A percentile compares a stretch with the other conserved stretches of the same genome.
Conservation (phyloP, 371 early-diverging fungal genomes). For the Rhizopus sp. region DNA sequence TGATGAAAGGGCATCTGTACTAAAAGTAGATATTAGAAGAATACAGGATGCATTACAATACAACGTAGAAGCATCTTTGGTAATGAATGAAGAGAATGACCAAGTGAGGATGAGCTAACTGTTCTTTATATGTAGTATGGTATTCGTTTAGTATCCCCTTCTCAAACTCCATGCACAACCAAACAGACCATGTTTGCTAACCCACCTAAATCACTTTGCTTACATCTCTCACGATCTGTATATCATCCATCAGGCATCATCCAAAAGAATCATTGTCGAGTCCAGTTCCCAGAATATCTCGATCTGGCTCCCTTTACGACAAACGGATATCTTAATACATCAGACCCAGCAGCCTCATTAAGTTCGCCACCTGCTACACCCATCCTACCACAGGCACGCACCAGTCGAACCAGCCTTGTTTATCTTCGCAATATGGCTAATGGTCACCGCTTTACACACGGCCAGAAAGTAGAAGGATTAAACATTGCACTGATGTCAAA, state of each 20-base stretch:
- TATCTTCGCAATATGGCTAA: conserved; percentile 53
- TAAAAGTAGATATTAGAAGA: conserved; percentile 32
- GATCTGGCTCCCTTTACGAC: conserved; percentile 69
- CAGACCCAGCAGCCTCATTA: conserved; percentile 41
- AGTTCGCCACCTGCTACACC: conserved; percentile 37
- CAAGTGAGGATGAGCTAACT: not conserved
- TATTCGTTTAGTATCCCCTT: conserved; percentile 34
- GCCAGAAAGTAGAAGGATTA: conserved; percentile 26
- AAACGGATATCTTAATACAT: conserved; percentile 52
- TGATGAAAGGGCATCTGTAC: conserved; percentile 14
- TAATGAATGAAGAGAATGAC: conserved; percentile 8
- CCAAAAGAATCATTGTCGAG: conserved; percentile 68
- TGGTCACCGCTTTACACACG: conserved; percentile 40
- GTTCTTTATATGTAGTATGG: conserved; percentile 33
- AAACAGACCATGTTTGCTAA: conserved; percentile 69
- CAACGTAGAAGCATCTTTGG: conserved; percentile 42
- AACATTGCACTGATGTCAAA: conserved; percentile 34
- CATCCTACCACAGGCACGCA: conserved; percentile 29
- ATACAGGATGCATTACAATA: conserved; percentile 38
- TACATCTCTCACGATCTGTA: conserved; percentile 77
- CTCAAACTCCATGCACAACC: conserved; percentile 42
- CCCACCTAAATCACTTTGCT: conserved; percentile 63
- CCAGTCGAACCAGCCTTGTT: conserved; percentile 45
- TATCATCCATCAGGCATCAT: conserved; percentile 65
- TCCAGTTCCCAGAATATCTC: conserved; percentile 61